These are phyloP conservation scores for Alternaria sp. DNA, from an alignment of 2,329 filamentous ascomycete species.

Conservation along the genomic window DNA sequence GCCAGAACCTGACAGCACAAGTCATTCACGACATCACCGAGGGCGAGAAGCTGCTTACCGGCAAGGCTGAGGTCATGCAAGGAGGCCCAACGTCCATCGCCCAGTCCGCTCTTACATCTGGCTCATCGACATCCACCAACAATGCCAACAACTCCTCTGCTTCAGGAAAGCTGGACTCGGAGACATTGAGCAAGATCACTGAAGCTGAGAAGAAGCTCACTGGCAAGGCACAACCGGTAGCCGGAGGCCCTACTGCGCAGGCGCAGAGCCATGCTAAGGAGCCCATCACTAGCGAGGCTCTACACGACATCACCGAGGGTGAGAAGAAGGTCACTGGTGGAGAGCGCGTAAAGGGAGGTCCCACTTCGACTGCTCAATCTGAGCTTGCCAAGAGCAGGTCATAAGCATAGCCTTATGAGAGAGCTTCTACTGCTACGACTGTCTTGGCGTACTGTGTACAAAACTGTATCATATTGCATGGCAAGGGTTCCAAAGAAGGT, in stretches of 20 bases:
- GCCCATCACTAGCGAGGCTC: conserved; percentile 39
- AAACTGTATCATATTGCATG: conserved; percentile 1
- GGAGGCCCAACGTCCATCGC: conserved; percentile 52
- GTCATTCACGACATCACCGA: conserved; percentile 53
- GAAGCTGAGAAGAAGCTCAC: conserved; percentile 43
- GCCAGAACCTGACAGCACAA: conserved; percentile 42
- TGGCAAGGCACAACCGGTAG: conserved; percentile 27
- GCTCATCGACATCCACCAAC: conserved; percentile 1
- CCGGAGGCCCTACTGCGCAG: conserved; percentile 38
- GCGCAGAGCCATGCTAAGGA: conserved; percentile 42
- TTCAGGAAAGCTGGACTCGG: conserved; percentile 35
- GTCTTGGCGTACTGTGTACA: background rate
- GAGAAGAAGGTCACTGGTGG: conserved; percentile 47
- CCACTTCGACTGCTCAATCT: conserved; percentile 44
- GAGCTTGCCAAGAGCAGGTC: conserved; percentile 40
- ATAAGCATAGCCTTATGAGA: background rate
- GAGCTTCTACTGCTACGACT: background rate
- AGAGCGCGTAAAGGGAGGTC: conserved; percentile 42
- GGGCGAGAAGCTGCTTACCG: conserved; percentile 53
- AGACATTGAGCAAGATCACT: conserved; percentile 39
- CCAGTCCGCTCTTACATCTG: conserved; percentile 33
- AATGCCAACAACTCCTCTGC: background rate
- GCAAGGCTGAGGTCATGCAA: conserved; percentile 42
- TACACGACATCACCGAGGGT: conserved; percentile 44
- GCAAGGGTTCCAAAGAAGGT: background rate